Evolutionary conservation across 495 filamentous ascomycete species (phyloP), one percentile per base, ranked within the genome.

Genomic region (Staphylotrichum longicolle): DNA sequence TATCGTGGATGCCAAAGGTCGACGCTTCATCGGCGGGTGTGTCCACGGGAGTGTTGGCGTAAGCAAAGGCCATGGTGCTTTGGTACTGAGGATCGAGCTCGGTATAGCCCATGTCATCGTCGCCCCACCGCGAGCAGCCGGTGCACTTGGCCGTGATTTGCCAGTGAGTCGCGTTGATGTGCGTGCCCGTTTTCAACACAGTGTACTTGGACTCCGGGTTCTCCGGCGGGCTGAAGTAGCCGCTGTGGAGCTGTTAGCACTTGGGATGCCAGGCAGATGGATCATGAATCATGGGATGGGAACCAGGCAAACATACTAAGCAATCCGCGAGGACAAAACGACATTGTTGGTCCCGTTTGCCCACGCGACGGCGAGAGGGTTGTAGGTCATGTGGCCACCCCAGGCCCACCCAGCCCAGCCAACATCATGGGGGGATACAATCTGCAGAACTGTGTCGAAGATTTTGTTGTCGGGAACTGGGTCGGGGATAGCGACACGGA

Each of bases 321-420:
- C 77, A 58, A 77, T 73, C 42, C 77, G 68, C 7, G 77, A 70
- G 9, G 76, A 75, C 44, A 75, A 42, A 5, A 71, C 68, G 20
- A 76, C 74, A 20, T 69, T 66, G 34, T 68, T 60, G 51, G 69
- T 66, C 8, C 76, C 77, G 44, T 80, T 74, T 27, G 67, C 68
- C 77, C 77, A 80, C 14, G 68, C 72, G 27, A 80, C 67, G 40
- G 75, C 72, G 14, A 80, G 64, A 1, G 77, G 77, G 65, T 79
- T 77, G 66, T 80, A 80, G 3, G 74, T 76, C 77, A 79, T 79
- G 46, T 72, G 58, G 30, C 77, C 77, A 3, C 77, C 77, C 77
- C 77, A 80, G 20, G 77, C 75, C 58, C 75, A 72, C 30, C 75
- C 77, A 51, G 69, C 77, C 77, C 77, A 80, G 44, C 77, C 77